Evolutionary conservation across 805 yeast genomes (phyloP), one percentile per base, ranked within the genome.

Genomic region (Zygosaccharomyces bisporus): DNA sequence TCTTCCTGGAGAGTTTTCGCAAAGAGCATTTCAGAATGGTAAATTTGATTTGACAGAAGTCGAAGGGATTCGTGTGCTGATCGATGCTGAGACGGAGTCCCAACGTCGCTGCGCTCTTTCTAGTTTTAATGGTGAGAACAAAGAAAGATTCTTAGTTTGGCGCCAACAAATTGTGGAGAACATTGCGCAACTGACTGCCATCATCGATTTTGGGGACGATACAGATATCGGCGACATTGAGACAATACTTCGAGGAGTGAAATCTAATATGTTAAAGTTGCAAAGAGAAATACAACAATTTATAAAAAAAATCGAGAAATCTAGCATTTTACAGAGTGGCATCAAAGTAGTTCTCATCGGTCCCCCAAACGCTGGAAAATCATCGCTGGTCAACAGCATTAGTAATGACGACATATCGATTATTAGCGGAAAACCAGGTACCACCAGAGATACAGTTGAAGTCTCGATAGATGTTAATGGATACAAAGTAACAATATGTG

Each of bases 361-460:
- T 0, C 93, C 95, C 5, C 96, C 99, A 1, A 93, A 93, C 63
- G 96, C 96, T 1, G 99, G 99, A 0, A 93, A 93, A 60, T 89
- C 96, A 3, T 86, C 96, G 1, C 66, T 93, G 8, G 64, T 93
- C 41, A 93, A 93, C 57, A 58, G 67, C n/a, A 63, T 93, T 6
- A 87, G 90, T 0, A 74, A 81, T 46, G 77, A 84, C 17, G 95
- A 89, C 17, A 84, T 88, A 13, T 95, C 96, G 0, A 88, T 93
- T 30, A 98, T 93, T 1, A 87, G 96, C 59, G 80, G 80, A 30
- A 77, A 86, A 4, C 95, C 95, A 1, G 99, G 99, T 0, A 93
- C 99, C 0, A 93, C 99, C 0, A 73, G 99, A 56, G 99, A 93
- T 58, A 69, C 86, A 0, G 76, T 93, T 18, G 95, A 89, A 52